phyloP scores from a whole-genome alignment of 805 yeast species.

The Saturnispora serradocipensis region DNA sequence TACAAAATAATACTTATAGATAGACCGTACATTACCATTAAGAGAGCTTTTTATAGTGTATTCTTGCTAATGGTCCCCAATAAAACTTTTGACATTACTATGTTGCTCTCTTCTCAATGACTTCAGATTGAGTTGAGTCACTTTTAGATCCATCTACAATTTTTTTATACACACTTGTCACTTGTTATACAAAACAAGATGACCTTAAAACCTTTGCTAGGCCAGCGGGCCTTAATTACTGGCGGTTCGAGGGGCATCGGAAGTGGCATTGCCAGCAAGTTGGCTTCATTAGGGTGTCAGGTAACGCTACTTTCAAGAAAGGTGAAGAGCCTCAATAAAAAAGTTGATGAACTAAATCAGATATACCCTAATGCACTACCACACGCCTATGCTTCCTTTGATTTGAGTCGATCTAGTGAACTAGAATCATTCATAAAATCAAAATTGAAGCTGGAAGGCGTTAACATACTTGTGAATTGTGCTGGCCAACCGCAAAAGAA shows the following conservation, averaged over 20 bases:
- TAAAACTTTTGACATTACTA: too few relatives aligned
- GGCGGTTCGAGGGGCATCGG: conserved; percentile 73
- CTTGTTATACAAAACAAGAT: background rate
- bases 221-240: conserved; percentile 40
- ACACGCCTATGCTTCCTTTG: conserved; percentile 30
- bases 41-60: background rate
- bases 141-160: too few relatives aligned
- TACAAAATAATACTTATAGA: background rate
- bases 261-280: conserved; percentile 38
- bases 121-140: too few relatives aligned
- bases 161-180: too few relatives aligned
- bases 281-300: conserved; percentile 44
- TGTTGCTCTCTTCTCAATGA: too few relatives aligned
- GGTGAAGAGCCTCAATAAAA: conserved; percentile 25
- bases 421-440: conserved; percentile 12
- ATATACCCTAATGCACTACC: conserved; percentile 10
- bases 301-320: conserved; percentile 45
- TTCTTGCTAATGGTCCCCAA: background rate
- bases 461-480: conserved; percentile 48
- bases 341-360: conserved; percentile 17
- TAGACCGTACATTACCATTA: background rate
- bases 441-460: conserved; percentile 25
- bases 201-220: background rate
- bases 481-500: conserved; percentile 58
- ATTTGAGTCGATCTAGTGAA: conserved; percentile 20